Base-by-base conservation (phyloP, 2,329 filamentous ascomycete genomes). In the Karstenula rhodostoma region DNA sequence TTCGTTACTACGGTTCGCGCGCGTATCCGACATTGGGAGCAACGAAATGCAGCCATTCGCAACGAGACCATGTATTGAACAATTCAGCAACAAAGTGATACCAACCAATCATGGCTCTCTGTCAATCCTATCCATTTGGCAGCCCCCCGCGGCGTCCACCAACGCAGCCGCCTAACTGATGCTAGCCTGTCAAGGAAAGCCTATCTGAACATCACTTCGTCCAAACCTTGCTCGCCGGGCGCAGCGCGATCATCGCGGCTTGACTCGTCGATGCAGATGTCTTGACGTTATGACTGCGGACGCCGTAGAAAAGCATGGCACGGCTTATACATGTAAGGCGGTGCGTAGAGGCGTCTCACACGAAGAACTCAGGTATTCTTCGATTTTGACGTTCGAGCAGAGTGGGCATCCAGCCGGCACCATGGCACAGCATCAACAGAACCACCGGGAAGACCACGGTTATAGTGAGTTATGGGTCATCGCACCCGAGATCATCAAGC, bases 111-210 rank as follows among this genome's bases (percentile, higher is more conserved):
- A 44, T 23, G 9, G 23, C 40, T 10, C n/a, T 22, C 6, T 10
- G 40, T 22, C 19, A 22, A 44, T 44, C 42, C 10, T 44, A 12
- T 23, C 42, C 19, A 3, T 44, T n/a, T n/a, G n/a, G n/a, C 42
- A 44, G 42, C 42, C 42, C 42, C 23, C 19, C 19, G 42, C 19
- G 42, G 42, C 42, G 42, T 19, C 42, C 12, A 23, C 44, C 15
- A 47, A 47, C 23, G 23, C 44, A 7, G 44, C 44, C 44, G 44
- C 44, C 44, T 47, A 47, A 47, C 44, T 15, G 44, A 47, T 29
- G 6, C 48, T 19, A 40, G n/a, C 32, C 48, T 5, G n/a, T 35
- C 32, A 32, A n/a, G 48, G 48, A 25, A 51, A 51, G 7, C 22
- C 2, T 15, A 51, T 22, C 6, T 22, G 29, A 25, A 51, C n/a